A percentile compares a stretch with the other conserved stretches of the same genome.
Evolutionary conservation across 2,329 filamentous ascomycete species (phyloP).

Genomic region (Fusarium napiforme): DNA sequence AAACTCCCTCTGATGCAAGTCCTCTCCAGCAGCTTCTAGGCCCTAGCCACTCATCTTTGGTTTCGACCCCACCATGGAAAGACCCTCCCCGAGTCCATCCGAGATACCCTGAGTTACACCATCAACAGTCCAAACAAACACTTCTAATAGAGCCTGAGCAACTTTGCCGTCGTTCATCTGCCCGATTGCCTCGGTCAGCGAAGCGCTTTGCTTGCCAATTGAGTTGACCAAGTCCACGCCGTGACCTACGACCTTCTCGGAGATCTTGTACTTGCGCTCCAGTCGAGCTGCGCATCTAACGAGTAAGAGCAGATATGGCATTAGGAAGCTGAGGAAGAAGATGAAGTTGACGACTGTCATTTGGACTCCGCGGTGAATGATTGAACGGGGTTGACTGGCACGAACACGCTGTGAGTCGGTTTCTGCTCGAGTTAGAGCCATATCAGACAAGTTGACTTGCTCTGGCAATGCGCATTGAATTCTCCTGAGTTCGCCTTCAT

Average conservation of each 20-base stretch:
- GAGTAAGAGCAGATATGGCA: conserved; percentile 69
- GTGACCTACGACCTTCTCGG: conserved; percentile 77
- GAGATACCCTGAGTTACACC: conserved; percentile 74
- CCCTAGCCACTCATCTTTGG: not conserved
- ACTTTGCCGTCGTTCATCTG: conserved; percentile 72
- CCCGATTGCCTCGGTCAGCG: conserved; percentile 63
- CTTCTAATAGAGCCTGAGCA: conserved; percentile 66
- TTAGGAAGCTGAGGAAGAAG: conserved; percentile 67
- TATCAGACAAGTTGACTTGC: conserved; percentile 13
- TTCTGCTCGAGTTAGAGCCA: not conserved
- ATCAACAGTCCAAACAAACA: conserved; percentile 70
- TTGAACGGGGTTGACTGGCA: conserved; percentile 50
- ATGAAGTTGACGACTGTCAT: conserved; percentile 67
- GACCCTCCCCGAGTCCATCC: conserved; percentile 65
- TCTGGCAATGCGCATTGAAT: conserved; percentile 44
- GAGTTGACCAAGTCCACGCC: conserved; percentile 67
- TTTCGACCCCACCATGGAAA: conserved; percentile 42
- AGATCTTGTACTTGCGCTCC: conserved; percentile 74
- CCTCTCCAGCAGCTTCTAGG: not conserved
- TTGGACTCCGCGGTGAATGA: conserved; percentile 69
- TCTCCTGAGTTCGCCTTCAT: conserved; percentile 61
- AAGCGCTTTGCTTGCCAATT: conserved; percentile 69
- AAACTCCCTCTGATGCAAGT: not conserved
- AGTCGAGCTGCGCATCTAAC: conserved; percentile 66
- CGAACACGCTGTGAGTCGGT: not conserved